Evolutionary conservation across 192 early-diverging fungal genomes (phyloP), one percentile per base, ranked within the genome.

Genomic region (Mortierella claussenii): DNA sequence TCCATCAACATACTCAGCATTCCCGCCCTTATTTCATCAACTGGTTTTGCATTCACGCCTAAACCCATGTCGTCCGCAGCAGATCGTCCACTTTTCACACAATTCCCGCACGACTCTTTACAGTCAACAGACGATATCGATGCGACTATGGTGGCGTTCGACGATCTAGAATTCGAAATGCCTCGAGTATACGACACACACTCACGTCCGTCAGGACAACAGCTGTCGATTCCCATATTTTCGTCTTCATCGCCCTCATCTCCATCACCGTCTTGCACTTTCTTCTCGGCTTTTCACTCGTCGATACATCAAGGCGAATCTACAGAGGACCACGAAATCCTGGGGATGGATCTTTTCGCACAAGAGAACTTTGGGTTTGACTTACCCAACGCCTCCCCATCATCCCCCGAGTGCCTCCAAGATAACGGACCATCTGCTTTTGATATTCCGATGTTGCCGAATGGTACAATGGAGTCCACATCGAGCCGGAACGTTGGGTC

Each of bases 291-390:
- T 40, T 40, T 13, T 7, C 13, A 13, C 13, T 7, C 7, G 7
- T 40, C 13, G 8, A 7, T 42, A 28, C 42, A 23, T 4, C 26
- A 10, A 2, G 37, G 40, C 17, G 40, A 20, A 7, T 42, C 26
- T 3, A 11, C 26, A 7, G 55, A 57, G 2, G 55, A 45, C 8
- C 26, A 57, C 37, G 27, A 33, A 31, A 7, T 40, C 8, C 8
- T 13, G 37, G 13, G 8, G 7, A 60, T 57, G 55, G 55, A 58
- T n/a, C n/a, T 68, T 21, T 51, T 68, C 31, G 31, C 40, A 7
- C 26, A 49, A 11, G 21, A 50, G 20, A n/a, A 34, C 24, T 34
- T 68, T 40, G 55, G 51, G 20, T 66, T 66, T 36, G 45, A 18
- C 33, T 33, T 56, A 40, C 15, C 44, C 23, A 33, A 24, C 36